Evolutionary conservation across 345 rosid species (phyloP).

Genomic region (Citrus mangshanensis): DNA sequence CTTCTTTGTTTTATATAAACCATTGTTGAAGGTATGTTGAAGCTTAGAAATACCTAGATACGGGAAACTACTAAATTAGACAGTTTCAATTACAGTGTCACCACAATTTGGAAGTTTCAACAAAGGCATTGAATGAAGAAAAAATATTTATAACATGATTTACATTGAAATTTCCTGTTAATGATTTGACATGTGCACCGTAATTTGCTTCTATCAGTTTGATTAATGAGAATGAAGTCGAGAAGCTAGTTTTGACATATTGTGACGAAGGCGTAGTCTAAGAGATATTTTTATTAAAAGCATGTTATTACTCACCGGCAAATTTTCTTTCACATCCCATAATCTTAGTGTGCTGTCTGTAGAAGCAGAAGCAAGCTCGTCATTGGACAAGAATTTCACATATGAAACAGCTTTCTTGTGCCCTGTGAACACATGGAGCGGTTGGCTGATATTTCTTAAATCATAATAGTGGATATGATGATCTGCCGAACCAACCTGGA

Average conservation of each 20-base stretch:
- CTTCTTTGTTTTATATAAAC: too few species aligned
- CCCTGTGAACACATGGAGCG: constrained; percentile 88
- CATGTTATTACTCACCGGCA: constrained; percentile 53
- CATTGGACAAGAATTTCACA: constrained; percentile 86
- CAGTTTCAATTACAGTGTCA: too few species aligned
- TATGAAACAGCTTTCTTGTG: constrained; percentile 93
- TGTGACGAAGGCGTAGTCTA: neutral
- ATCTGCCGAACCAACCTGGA: constrained; percentile 97
- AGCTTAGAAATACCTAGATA: neutral
- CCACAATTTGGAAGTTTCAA: neutral
- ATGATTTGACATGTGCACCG: neutral
- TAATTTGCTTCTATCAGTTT: neutral
- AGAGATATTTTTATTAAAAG: neutral
- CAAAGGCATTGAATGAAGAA: neutral
- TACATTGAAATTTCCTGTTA: neutral
- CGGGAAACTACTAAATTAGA: neutral
- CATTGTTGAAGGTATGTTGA: neutral
- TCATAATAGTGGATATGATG: constrained; percentile 93
- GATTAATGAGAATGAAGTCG: neutral
- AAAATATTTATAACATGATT: neutral
- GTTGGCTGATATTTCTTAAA: constrained; percentile 79
- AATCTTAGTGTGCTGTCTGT: constrained; percentile 91
- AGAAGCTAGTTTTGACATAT: neutral
- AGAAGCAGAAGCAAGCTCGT: constrained; percentile 97
- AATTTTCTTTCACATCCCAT: constrained; percentile 93